Evolutionary conservation across 176 grass and related monocot species (phyloP).

Genomic region (Tillandsia fasciculata): DNA sequence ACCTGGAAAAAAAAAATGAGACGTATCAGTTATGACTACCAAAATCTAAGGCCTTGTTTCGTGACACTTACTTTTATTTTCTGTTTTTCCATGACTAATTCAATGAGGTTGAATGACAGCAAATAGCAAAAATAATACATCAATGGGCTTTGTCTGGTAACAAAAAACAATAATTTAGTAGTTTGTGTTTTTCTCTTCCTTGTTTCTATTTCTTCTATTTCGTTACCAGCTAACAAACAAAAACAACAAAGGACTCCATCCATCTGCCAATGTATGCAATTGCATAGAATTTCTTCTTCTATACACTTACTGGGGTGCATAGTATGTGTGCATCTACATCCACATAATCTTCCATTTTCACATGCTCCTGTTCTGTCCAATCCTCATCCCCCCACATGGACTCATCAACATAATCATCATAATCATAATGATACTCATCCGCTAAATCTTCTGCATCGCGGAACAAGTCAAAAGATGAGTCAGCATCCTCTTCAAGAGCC

Average conservation of each 20-base stretch:
- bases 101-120: too few species aligned
- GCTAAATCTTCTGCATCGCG: conserved; percentile 33
- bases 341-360: conserved; percentile 75
- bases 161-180: too few species aligned
- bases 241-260: background rate
- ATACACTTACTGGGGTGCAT: conserved; percentile 63
- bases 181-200: too few species aligned
- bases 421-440: conserved; percentile 48
- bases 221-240: background rate
- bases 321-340: conserved; percentile 86
- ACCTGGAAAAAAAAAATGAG: conserved; percentile 41
- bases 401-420: conserved; percentile 52
- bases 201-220: too few species aligned
- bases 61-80: too few species aligned
- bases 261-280: too few species aligned
- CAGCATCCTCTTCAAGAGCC: conserved; percentile 66
- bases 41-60: too few species aligned
- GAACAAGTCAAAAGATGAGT: conserved; percentile 84
- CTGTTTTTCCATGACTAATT: too few species aligned
- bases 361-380: conserved; percentile 71
- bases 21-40: conserved; percentile 5
- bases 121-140: too few species aligned
- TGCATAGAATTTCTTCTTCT: background rate
- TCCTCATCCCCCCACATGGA: conserved; percentile 91
- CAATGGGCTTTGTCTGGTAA: too few species aligned